These are phyloP conservation scores for Eimeria necatrix DNA, from an alignment of 169 alveolate species.

Conservation along the genomic window DNA sequence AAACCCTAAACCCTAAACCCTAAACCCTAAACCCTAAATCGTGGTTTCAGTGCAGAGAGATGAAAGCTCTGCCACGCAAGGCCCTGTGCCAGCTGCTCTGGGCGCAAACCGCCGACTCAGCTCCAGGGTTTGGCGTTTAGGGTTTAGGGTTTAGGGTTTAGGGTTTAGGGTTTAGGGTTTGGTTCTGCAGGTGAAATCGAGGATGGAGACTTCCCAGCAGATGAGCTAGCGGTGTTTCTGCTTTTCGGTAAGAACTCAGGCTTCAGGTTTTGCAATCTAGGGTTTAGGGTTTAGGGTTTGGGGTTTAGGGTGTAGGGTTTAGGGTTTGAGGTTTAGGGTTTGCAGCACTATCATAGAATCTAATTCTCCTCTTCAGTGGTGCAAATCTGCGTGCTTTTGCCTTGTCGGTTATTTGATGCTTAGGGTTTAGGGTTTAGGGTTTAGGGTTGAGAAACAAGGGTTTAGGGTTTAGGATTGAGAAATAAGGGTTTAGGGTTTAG, in stretches of 20 bases:
- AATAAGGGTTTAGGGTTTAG: no score
- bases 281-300: slow-evolving; percentile 22
- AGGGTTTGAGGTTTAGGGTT: no score
- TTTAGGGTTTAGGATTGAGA: no score
- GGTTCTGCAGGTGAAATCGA: not conserved
- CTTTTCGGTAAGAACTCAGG: slow-evolving; percentile 25
- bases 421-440: slow-evolving; percentile 20
- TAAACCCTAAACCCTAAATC: slow-evolving; percentile 22
- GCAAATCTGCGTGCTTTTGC: not conserved
- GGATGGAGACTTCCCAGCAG: not conserved
- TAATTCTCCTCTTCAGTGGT: no score
- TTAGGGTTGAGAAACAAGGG: no score
- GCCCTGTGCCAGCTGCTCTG: no score
- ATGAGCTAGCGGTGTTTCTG: slow-evolving; percentile 42
- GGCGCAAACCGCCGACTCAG: no score
- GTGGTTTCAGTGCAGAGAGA: not conserved
- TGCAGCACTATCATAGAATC: no score
- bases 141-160: no score
- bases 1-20: slow-evolving; percentile 55
- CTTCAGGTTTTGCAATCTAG: slow-evolving; percentile 21
- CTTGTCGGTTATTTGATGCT: no score
- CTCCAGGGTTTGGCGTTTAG: not conserved
- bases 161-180: slow-evolving; percentile 42
- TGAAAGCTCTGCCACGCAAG: not conserved
- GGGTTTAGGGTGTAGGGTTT: slow-evolving; percentile 6